phyloP scores from a whole-genome alignment of 2,329 filamentous ascomycete genomes.

The Diaporthe ampelina region DNA sequence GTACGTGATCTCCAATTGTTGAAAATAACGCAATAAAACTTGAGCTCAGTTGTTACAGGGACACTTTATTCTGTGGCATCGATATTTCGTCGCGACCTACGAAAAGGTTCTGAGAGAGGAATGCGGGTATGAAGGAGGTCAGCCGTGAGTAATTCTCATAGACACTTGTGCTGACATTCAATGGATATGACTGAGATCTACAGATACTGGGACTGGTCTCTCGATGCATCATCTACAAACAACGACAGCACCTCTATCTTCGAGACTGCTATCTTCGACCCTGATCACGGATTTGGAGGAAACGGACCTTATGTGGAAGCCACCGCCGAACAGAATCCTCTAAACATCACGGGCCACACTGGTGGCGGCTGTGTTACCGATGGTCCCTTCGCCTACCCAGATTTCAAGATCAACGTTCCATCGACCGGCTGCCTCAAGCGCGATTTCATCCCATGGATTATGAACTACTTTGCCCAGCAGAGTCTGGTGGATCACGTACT shows the following conservation, averaged over 20 bases:
- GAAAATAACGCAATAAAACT: no score
- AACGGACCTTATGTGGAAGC: conserved; percentile 10
- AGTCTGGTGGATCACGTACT: background rate
- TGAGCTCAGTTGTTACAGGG: no score
- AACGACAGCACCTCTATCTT: conserved; percentile 7
- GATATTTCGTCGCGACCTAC: background rate
- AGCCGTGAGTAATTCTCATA: background rate
- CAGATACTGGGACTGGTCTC: conserved; percentile 19
- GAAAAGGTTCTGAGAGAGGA: background rate
- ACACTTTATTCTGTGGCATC: background rate
- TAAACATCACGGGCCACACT: background rate
- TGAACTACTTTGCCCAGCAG: background rate
- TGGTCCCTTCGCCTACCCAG: background rate
- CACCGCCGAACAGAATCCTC: background rate
- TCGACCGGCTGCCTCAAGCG: conserved; percentile 10
- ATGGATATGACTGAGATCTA: background rate
- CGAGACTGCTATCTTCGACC: background rate
- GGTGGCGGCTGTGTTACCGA: background rate
- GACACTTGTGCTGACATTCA: background rate
- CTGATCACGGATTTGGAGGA: background rate
- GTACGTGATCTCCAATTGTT: background rate
- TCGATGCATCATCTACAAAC: background rate
- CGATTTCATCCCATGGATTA: conserved; percentile 9
- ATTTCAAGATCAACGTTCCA: background rate
- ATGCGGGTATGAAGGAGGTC: background rate